These are phyloP conservation scores for Galeopsis tetrahit DNA, from an alignment of 257 asterid species.

Conservation along the genomic window DNA sequence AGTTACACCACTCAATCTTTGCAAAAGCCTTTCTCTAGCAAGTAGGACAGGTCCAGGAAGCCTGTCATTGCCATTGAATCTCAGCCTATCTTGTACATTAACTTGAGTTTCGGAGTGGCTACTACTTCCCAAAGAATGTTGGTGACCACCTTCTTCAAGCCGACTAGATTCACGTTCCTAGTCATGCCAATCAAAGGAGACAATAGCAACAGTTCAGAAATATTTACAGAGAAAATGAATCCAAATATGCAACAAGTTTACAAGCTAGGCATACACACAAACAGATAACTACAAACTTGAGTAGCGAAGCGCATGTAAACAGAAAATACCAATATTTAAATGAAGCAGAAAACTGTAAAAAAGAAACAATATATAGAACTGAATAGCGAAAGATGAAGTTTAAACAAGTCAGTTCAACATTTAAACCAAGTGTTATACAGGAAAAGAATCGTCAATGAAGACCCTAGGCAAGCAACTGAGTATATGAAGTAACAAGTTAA, in stretches of 20 bases:
- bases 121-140: conserved; percentile 41
- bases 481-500: not conserved
- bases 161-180: conserved; percentile 66
- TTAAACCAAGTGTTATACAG: not conserved
- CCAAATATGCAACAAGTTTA: not conserved
- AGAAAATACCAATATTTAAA: not conserved
- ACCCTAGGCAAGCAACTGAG: not conserved
- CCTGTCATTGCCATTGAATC: conserved; percentile 57
- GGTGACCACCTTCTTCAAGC: conserved; percentile 53
- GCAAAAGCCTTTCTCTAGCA: conserved; percentile 92
- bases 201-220: conserved; percentile 1
- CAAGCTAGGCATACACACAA: not conserved
- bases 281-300: not conserved
- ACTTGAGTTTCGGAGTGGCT: conserved; percentile 41
- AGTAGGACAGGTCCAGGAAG: conserved; percentile 91
- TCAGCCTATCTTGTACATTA: conserved; percentile 45
- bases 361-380: not conserved
- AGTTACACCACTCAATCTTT: conserved; percentile 80
- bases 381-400: not conserved
- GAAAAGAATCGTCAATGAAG: not conserved
- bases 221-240: conserved; percentile 2
- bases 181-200: conserved; percentile 28
- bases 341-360: not conserved
- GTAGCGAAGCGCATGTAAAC: not conserved
- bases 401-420: conserved; percentile 13